Base-by-base conservation (phyloP, 768 basidiomycete species). In the Psilocybe subaeruginosa region DNA sequence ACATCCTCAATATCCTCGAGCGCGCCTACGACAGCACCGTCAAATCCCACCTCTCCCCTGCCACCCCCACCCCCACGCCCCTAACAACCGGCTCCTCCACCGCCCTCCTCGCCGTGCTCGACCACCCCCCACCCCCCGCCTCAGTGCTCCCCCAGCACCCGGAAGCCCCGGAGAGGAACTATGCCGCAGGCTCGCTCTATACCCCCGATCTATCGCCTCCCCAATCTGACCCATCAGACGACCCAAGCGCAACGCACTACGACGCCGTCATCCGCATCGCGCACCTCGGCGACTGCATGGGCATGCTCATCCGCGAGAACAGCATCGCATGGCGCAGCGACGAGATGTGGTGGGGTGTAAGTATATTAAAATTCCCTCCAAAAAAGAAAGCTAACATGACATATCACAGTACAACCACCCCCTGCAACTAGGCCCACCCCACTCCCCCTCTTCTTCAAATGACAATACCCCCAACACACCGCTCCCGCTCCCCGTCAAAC, bases 281-380 rank as follows among this genome's bases (percentile, higher is more conserved):
- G 0, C 92, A 95, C 66, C 73, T 96, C 7, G 93, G 94, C 8
- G 93, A 96, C 68, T 93, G 93, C 71, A 90, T 91, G 84, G 88
- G 89, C 23, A 90, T 93, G 82, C 81, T 97, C 19, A 86, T 98
- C 17, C 85, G 95, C 2, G 88, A 84, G 5, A 85, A 90, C 48
- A 80, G 85, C 56, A 87, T 97, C 47, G 85, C 87, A 1, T 97
- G 94, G 88, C 82, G 95, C 33, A 91, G 88, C 52, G 85, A 92
- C 46, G 96, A 97, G 74, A 96, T 97, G 92, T 95, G 95, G 86
- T 95, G 93, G 84, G 83, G 81, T 12, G 86, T 87, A 69, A 71
- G 86, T 80, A 37, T 55, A 41, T n/a, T 53, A 51, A 48, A 48
- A 41, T 33, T 17, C 56, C 27, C 51, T 17, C 53, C n/a, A 35